phyloP scores from a whole-genome alignment of 352 stramenopile species.

The Pythium phragmiticola region DNA sequence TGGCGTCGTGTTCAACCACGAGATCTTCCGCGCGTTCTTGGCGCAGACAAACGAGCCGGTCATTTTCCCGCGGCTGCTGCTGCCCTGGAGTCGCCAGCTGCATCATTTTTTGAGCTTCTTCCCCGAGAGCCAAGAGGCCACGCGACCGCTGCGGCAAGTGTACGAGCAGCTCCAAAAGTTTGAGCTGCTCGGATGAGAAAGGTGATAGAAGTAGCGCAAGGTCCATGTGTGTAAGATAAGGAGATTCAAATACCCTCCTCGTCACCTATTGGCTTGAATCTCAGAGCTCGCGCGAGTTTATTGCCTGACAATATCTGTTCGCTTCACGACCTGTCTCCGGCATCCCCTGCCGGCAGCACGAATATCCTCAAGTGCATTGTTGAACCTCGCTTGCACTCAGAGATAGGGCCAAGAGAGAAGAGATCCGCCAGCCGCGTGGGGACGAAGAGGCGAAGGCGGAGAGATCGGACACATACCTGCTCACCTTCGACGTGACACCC shows the following conservation, averaged over 20 bases:
- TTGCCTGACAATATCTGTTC: too few relatives aligned
- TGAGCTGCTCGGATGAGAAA: conserved; percentile 29
- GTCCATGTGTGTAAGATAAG: too few relatives aligned
- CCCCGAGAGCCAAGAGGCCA: conserved; percentile 82
- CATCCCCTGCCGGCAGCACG: too few relatives aligned
- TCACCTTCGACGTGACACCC: conserved; percentile 8
- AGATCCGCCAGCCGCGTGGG: too few relatives aligned
- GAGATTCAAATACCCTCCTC: too few relatives aligned
- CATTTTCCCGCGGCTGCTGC: conserved; percentile 63
- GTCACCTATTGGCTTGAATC: too few relatives aligned
- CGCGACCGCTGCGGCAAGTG: conserved; percentile 68
- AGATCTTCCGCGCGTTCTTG: conserved; percentile 77
- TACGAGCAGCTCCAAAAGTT: conserved; percentile 83
- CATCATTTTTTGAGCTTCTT: conserved; percentile 88
- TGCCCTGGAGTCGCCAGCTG: conserved; percentile 86
- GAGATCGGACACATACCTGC: neutral
- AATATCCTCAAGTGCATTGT: too few relatives aligned
- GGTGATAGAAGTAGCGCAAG: too few relatives aligned
- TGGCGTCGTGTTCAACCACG: conserved; percentile 83
- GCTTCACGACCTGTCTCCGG: too few relatives aligned
- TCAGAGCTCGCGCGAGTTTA: too few relatives aligned
- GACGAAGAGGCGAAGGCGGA: too few relatives aligned
- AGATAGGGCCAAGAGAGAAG: neutral
- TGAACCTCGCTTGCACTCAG: too few relatives aligned
- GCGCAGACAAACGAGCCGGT: conserved; percentile 26